Conservation (phyloP, 192 early-diverging fungal species). For the Podila verticillata region DNA sequence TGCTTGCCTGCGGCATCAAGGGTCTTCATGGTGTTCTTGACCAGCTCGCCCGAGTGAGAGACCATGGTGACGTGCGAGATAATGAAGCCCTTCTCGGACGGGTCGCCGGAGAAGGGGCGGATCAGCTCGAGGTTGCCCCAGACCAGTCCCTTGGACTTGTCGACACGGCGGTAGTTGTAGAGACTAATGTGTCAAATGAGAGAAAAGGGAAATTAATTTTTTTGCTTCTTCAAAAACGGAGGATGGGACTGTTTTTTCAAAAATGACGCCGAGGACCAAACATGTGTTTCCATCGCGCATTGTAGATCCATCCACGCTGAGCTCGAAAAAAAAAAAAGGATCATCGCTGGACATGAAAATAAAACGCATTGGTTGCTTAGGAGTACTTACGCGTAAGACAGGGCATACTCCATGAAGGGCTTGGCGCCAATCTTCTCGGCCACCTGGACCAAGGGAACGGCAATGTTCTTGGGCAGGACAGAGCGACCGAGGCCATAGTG, state of each 20-base stretch:
- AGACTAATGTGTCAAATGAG: slow-evolving; percentile 59
- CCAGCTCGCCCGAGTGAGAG: slow-evolving; percentile 71
- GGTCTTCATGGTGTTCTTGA: slow-evolving; percentile 67
- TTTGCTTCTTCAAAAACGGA: too few species aligned
- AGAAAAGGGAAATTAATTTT: neutral
- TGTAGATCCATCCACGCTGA: too few species aligned
- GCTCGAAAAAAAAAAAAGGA: too few species aligned
- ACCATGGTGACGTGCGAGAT: slow-evolving; percentile 92
- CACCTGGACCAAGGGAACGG: slow-evolving; percentile 77
- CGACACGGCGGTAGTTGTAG: slow-evolving; percentile 87
- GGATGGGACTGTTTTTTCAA: too few species aligned
- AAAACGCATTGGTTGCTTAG: too few species aligned
- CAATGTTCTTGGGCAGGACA: slow-evolving; percentile 80
- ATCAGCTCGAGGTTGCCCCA: slow-evolving; percentile 83
- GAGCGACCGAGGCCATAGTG: slow-evolving; percentile 85
- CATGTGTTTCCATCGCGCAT: too few species aligned
- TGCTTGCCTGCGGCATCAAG: slow-evolving; percentile 61
- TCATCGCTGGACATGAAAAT: too few species aligned
- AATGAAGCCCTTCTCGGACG: slow-evolving; percentile 85
- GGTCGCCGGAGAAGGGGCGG: slow-evolving; percentile 79
- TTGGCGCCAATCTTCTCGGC: slow-evolving; percentile 76
- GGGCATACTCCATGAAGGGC: slow-evolving; percentile 83
- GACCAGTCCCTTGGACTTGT: slow-evolving; percentile 60
- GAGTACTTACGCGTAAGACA: slow-evolving; percentile 65
- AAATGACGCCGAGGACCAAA: too few species aligned